Percentiles rank a stretch among this genome's conserved stretches.
These are phyloP conservation scores for Ephemerocybe angulata DNA, from an alignment of 768 basidiomycete genomes.

Conservation along the genomic window DNA sequence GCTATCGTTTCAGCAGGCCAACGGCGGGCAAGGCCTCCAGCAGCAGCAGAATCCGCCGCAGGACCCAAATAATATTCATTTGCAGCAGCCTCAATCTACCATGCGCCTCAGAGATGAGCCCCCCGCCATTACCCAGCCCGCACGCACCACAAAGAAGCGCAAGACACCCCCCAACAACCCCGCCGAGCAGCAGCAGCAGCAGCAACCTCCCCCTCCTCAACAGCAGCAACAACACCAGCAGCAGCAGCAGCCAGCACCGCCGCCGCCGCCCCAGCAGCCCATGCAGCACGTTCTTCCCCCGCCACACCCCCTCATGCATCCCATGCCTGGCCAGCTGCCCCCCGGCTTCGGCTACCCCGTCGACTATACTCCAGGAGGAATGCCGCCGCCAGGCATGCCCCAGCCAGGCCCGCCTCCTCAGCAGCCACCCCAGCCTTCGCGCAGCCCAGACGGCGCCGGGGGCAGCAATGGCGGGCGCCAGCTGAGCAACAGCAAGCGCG, in stretches of 20 bases:
- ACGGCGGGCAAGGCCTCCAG: conserved; percentile 18
- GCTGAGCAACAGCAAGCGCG: conserved; percentile 79
- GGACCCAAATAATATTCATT: conserved; percentile 15
- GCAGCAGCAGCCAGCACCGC: conserved; percentile 23
- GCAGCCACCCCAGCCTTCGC: conserved; percentile 26
- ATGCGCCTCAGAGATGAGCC: conserved; percentile 66
- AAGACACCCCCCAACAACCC: conserved; percentile 56
- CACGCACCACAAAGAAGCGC: conserved; percentile 56
- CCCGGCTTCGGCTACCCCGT: conserved; percentile 47
- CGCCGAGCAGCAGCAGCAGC: conserved; percentile 21
- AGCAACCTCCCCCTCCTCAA: conserved; percentile 22
- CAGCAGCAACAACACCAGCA: conserved; percentile 24
- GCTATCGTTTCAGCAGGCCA: conserved; percentile 40
- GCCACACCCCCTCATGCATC: conserved; percentile 50
- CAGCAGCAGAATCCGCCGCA: conserved; percentile 21
- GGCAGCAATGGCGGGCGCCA: conserved; percentile 40
- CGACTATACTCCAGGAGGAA: conserved; percentile 55
- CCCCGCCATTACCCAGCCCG: conserved; percentile 40
- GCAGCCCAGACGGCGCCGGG: conserved; percentile 13
- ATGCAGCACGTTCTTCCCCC: conserved; percentile 55
- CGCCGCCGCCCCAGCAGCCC: conserved; percentile 27
- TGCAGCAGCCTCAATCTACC: conserved; percentile 24
- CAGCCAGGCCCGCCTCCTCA: conserved; percentile 25
- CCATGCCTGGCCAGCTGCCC: conserved; percentile 40
- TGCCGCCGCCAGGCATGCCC: conserved; percentile 31